A percentile compares a stretch with the other conserved stretches of the same genome.
phyloP scores from a whole-genome alignment of 1,284 basidiomycete species.

The Microbotryomycetes sp. region DNA sequence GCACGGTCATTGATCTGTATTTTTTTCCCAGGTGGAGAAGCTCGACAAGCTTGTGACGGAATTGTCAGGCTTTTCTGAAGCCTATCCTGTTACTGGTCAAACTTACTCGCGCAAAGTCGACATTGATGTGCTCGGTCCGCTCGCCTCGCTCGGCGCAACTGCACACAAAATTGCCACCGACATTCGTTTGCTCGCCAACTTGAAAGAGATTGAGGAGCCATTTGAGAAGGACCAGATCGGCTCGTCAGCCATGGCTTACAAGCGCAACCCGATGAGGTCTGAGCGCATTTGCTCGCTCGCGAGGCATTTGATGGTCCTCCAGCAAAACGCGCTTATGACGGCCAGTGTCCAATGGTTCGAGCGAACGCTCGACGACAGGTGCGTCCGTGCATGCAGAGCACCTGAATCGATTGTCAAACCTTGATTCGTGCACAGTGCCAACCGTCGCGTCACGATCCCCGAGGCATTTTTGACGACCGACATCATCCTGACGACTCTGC shows the following conservation, averaged over 20 bases:
- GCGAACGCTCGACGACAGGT: constrained; percentile 89
- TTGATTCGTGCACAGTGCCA: constrained; percentile 56
- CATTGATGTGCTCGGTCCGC: constrained; percentile 79
- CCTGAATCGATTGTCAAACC: no score
- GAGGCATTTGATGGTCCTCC: constrained; percentile 83
- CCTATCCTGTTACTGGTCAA: constrained; percentile 96
- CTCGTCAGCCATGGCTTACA: constrained; percentile 85
- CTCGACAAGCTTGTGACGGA: constrained; percentile 84
- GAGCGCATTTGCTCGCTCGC: constrained; percentile 94
- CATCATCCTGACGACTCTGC: constrained; percentile 87
- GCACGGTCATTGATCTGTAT: background rate
- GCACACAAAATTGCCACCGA: constrained; percentile 98
- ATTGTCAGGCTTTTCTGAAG: constrained; percentile 84
- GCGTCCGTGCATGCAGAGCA: constrained; percentile 11
- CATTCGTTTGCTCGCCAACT: constrained; percentile 79
- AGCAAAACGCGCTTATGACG: constrained; percentile 90
- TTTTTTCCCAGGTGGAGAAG: constrained; percentile 60
- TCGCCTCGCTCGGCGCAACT: constrained; percentile 87
- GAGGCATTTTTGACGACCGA: constrained; percentile 97
- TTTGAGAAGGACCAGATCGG: constrained; percentile 99
- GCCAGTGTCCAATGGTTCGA: constrained; percentile 92
- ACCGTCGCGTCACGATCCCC: constrained; percentile 89
- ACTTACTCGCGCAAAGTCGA: constrained; percentile 99
- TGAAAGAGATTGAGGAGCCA: constrained; percentile 98
- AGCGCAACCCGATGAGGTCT: constrained; percentile 98